Base-by-base conservation (phyloP, 2,329 filamentous ascomycete genomes). In the Pyrenophora tritici-repentis region DNA sequence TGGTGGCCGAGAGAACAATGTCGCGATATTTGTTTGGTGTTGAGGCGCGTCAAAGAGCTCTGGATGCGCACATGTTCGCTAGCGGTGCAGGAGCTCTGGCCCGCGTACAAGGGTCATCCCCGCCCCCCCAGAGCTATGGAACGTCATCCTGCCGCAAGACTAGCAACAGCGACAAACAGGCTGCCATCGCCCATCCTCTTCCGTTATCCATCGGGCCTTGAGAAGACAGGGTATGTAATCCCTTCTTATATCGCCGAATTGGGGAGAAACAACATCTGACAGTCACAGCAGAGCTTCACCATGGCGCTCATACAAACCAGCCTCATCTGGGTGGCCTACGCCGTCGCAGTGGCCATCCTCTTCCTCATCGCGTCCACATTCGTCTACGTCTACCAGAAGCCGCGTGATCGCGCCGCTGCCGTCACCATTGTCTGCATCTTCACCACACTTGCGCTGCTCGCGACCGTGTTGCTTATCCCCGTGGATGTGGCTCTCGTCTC, bases 401-500 rank as follows among this genome's bases (percentile, higher is more conserved):
- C 92, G 29, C 86, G 89, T 64, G 93, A 97, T 50, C 87, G 94
- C 56, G 94, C 91, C 17, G 83, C 85, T 33, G 81, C 88, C 41
- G 91, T 97, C 55, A 96, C 87, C 53, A 80, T 86, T 45, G 88
- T 97, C 63, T 90, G 90, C 72, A 91, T 96, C 63, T 78, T 97
- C 75, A 94, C 91, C 47, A 82, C 96, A 38, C 91, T 92, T 8
- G 84, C 89, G 7, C 83, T 99, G 24, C 85, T 99, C 47, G 94
- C 94, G 12, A 99, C 94, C 1, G 87, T 97, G 22, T 83, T 99
- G 29, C 84, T 99, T 17, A 85, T 97, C 22, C 94, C 94, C 18
- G 93, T 97, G 73, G 94, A 99, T 73, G 91, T 97, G 62, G 94
- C 94, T 9, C 84, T 99, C 62, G 88, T 97, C 40, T 97, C 93